Conservation (phyloP, 768 basidiomycete species). For the Trichaptum fuscoviolaceum region DNA sequence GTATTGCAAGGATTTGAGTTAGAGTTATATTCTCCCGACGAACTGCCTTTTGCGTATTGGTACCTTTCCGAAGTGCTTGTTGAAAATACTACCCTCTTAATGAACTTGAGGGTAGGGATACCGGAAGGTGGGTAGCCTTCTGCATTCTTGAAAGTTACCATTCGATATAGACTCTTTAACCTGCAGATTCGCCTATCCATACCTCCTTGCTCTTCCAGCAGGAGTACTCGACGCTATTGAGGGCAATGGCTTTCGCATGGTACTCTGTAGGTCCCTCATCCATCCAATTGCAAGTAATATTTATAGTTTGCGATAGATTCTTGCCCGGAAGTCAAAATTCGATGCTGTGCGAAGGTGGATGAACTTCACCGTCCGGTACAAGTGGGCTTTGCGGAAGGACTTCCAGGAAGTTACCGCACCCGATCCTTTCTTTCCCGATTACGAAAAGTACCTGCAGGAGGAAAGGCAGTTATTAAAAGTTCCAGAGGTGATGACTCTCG, state of each 20-base stretch:
- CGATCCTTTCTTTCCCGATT: slow-evolving; percentile 1
- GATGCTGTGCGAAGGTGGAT: background rate
- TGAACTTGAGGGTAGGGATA: background rate
- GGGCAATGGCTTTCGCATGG: background rate
- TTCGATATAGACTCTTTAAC: background rate
- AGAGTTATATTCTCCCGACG: slow-evolving; percentile 63
- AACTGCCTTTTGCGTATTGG: slow-evolving; percentile 75
- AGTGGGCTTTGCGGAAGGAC: background rate
- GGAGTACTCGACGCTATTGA: background rate
- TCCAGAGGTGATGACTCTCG: background rate
- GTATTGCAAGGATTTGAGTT: slow-evolving; percentile 73
- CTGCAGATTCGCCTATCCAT: background rate
- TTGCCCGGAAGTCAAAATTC: background rate
- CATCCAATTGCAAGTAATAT: background rate
- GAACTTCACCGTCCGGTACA: slow-evolving; percentile 3
- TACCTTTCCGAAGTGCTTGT: slow-evolving; percentile 26
- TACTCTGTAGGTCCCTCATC: background rate
- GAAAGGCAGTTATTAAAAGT: background rate
- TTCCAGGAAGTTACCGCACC: background rate
- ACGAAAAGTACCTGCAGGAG: background rate
- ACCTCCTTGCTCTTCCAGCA: background rate
- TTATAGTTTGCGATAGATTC: background rate
- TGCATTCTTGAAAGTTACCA: background rate
- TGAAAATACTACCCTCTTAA: background rate
- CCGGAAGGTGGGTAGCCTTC: background rate